Evolutionary conservation across 495 filamentous ascomycete genomes (phyloP).

Genomic region (Rhypophila decipiens): DNA sequence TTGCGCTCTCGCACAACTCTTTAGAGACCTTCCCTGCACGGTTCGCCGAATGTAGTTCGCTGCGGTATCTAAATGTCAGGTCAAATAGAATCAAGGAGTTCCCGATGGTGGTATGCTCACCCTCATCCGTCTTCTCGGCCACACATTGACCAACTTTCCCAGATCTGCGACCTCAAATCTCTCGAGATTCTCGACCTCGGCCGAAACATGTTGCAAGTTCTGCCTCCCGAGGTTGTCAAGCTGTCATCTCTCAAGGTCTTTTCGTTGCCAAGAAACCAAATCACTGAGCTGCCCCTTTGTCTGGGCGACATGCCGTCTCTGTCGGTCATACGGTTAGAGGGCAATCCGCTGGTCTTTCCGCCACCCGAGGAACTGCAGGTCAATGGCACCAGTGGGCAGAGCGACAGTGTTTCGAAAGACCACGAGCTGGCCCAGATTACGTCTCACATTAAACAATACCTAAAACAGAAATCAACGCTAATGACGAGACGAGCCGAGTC

Average conservation of each 20-base stretch:
- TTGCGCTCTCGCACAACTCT: conserved; percentile 86
- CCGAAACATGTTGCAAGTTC: conserved; percentile 67
- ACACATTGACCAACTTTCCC: conserved; percentile 14
- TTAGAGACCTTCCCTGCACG: conserved; percentile 69
- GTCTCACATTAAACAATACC: conserved; percentile 66
- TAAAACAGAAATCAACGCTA: conserved; percentile 53
- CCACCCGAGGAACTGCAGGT: conserved; percentile 53
- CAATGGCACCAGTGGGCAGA: conserved; percentile 37
- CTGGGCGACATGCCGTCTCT: conserved; percentile 85
- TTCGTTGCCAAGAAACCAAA: conserved; percentile 75
- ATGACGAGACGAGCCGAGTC: conserved; percentile 45
- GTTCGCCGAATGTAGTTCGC: conserved; percentile 77
- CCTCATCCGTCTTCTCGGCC: background rate
- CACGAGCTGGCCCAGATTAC: conserved; percentile 59
- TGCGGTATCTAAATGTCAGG: conserved; percentile 93
- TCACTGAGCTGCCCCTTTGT: conserved; percentile 73
- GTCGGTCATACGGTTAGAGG: conserved; percentile 78
- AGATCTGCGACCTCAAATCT: conserved; percentile 71
- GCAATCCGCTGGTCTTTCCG: conserved; percentile 72
- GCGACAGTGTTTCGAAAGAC: conserved; percentile 39
- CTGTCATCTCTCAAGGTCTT: conserved; percentile 71
- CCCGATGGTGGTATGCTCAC: conserved; percentile 64
- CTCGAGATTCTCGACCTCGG: conserved; percentile 92
- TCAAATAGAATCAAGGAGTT: conserved; percentile 84
- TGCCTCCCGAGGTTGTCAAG: conserved; percentile 74